Percentiles rank a stretch among this genome's conserved stretches.
Conservation (phyloP, 352 stramenopile species). For the Pythium rishiriense region DNA sequence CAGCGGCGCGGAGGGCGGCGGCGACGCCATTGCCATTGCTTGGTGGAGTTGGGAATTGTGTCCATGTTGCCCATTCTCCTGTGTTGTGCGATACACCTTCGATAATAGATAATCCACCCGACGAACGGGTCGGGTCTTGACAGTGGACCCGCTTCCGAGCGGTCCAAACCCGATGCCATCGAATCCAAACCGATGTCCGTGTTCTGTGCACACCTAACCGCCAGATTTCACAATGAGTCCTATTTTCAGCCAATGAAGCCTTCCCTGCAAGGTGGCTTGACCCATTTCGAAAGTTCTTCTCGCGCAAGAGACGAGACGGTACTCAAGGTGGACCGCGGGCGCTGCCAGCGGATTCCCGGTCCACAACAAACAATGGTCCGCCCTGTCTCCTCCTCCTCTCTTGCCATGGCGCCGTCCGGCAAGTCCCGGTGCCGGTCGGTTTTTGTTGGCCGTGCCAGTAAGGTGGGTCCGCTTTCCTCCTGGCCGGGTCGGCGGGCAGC, state of each 20-base stretch:
- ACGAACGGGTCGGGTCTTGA: background rate
- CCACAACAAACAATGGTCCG: background rate
- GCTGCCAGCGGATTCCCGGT: too few relatives aligned
- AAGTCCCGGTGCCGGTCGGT: background rate
- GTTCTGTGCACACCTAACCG: background rate
- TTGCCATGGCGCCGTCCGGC: background rate
- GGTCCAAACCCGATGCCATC: background rate
- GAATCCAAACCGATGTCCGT: background rate
- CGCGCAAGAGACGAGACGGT: conserved; percentile 7
- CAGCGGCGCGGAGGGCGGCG: conserved; percentile 9
- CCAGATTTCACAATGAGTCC: background rate
- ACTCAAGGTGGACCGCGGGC: background rate
- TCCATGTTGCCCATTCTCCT: conserved; percentile 9
- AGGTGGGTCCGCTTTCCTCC: conserved; percentile 16
- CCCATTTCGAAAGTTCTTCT: conserved; percentile 39
- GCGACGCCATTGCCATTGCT: conserved; percentile 20
- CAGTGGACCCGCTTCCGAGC: background rate
- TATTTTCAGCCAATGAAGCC: conserved; percentile 12
- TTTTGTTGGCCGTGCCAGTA: background rate
- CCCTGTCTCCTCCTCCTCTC: background rate
- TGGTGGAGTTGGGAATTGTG: background rate
- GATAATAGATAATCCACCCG: background rate
- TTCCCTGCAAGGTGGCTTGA: background rate
- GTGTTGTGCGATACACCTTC: conserved; percentile 1
- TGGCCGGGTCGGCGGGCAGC: conserved; percentile 5